Conservation (phyloP, 495 filamentous ascomycete genomes). For the Tuber magnatum region DNA sequence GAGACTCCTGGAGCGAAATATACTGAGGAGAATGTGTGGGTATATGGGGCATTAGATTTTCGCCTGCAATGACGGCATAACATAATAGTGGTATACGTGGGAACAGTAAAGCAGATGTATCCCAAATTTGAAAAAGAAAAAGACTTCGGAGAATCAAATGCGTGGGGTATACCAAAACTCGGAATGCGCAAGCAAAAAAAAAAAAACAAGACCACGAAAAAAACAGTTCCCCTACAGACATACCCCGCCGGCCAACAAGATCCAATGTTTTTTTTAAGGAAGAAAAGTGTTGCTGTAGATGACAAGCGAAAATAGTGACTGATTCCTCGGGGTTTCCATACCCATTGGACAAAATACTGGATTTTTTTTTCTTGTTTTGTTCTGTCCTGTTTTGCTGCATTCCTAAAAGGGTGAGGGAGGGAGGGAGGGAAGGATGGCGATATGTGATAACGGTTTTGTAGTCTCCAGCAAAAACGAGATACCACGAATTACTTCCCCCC, state of each 20-base stretch:
- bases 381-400: background rate
- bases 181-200: conserved; percentile 1
- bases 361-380: background rate
- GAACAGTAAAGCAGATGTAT: background rate
- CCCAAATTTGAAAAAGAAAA: background rate
- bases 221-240: background rate
- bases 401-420: background rate
- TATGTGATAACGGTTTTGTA: background rate
- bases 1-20: background rate
- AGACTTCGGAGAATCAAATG: background rate
- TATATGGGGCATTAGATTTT: conserved; percentile 5
- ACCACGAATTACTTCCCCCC: background rate
- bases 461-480: conserved; percentile 3
- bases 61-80: background rate
- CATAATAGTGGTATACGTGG: background rate
- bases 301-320: background rate
- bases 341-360: background rate
- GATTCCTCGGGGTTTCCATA: background rate
- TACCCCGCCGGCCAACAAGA: background rate
- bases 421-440: background rate
- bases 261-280: background rate
- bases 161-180: background rate
- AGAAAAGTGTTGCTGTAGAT: background rate
- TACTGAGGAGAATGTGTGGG: conserved; percentile 1
- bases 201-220: background rate